Percentiles rank a stretch among this genome's conserved stretches.
phyloP scores from a whole-genome alignment of 768 basidiomycete genomes.

The Dioszegia aurantiaca region DNA sequence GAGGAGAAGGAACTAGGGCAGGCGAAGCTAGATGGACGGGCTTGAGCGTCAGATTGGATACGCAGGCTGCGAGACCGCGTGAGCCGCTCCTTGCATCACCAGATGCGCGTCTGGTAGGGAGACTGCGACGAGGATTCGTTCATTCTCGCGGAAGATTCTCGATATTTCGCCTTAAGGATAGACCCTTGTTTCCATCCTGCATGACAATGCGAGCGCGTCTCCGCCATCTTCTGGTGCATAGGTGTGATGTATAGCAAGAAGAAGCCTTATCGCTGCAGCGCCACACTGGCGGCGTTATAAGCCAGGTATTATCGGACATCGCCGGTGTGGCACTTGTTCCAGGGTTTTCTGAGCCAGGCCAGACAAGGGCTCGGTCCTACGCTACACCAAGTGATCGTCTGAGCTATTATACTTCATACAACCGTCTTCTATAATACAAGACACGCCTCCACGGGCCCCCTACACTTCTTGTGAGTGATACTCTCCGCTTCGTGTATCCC shows the following conservation, averaged over 20 bases:
- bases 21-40: conserved; percentile 31
- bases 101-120: too few relatives aligned
- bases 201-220: too few relatives aligned
- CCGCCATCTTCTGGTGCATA: too few relatives aligned
- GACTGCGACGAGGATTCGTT: too few relatives aligned
- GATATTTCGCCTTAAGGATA: too few relatives aligned
- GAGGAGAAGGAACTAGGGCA: conserved; percentile 41
- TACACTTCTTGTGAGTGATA: background rate
- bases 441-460: background rate
- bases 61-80: too few relatives aligned
- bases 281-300: conserved; percentile 14
- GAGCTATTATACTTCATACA: background rate
- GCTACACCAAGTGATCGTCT: background rate
- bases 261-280: too few relatives aligned
- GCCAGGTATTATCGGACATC: background rate
- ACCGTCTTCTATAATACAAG: background rate
- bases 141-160: too few relatives aligned
- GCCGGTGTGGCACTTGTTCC: conserved; percentile 1
- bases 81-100: too few relatives aligned
- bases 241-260: background rate
- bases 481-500: too few relatives aligned
- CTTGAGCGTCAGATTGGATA: conserved; percentile 8
- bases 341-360: conserved; percentile 1
- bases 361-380: too few relatives aligned
- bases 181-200: too few relatives aligned